phyloP scores from a whole-genome alignment of 2,329 filamentous ascomycete species.

The Penicillium sclerotiorum region DNA sequence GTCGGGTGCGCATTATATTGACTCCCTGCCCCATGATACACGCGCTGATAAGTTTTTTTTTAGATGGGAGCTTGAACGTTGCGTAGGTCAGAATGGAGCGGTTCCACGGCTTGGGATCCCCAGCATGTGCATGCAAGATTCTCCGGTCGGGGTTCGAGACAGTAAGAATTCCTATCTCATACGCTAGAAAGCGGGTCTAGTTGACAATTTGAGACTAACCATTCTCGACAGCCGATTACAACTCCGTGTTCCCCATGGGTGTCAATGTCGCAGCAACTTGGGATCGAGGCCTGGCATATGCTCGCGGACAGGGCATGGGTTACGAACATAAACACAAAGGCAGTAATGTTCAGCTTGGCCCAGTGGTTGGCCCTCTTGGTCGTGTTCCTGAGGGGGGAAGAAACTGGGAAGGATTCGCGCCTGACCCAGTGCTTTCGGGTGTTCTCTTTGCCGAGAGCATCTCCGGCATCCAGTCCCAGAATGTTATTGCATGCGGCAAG shows the following conservation, averaged over 20 bases:
- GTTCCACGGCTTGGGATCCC: constrained; percentile 17
- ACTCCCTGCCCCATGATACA: not conserved
- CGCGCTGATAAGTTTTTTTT: not conserved
- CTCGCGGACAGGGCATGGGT: constrained; percentile 14
- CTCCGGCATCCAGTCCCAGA: constrained; percentile 43
- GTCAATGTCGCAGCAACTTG: constrained; percentile 15
- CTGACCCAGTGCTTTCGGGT: constrained; percentile 48
- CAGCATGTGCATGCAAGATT: constrained; percentile 14
- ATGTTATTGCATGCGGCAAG: constrained; percentile 3
- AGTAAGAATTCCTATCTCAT: not conserved
- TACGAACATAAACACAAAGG: constrained; percentile 19
- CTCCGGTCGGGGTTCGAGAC: constrained; percentile 13
- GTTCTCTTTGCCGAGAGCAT: constrained; percentile 44
- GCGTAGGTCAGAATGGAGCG: constrained; percentile 16
- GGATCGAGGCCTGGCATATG: constrained; percentile 11
- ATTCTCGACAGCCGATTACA: constrained; percentile 10
- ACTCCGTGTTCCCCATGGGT: constrained; percentile 13
- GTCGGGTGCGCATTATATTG: constrained; percentile 11
- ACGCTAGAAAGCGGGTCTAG: no score
- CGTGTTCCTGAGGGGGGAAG: constrained; percentile 20
- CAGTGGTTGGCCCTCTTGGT: constrained; percentile 44
- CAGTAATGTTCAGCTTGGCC: constrained; percentile 9
- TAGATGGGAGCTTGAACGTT: constrained; percentile 6
- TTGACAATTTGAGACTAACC: not conserved
- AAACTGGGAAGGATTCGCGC: constrained; percentile 45